Percentiles rank a stretch among this genome's conserved stretches.
Conservation (phyloP, 495 filamentous ascomycete genomes). For the Tuber aestivum region DNA sequence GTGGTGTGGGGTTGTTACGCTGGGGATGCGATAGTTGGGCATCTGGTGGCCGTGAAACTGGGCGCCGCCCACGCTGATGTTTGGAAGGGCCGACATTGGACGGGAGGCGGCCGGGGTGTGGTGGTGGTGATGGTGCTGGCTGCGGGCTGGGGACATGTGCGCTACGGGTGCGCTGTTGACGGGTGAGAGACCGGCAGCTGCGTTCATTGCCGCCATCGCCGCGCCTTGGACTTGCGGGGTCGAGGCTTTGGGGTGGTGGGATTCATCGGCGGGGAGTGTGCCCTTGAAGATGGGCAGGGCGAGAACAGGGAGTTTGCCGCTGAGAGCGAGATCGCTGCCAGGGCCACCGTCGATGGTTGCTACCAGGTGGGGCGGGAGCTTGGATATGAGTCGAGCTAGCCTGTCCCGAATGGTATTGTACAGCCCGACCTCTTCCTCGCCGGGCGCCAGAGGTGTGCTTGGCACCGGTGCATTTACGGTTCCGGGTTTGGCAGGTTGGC, state of each 20-base stretch:
- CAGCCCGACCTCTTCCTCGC: slow-evolving; percentile 51
- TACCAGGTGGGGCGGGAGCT: slow-evolving; percentile 61
- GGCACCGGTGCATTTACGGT: neutral
- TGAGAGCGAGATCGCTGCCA: slow-evolving; percentile 59
- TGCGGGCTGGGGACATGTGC: slow-evolving; percentile 22
- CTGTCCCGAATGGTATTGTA: slow-evolving; percentile 59
- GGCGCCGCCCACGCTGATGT: neutral
- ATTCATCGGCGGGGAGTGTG: slow-evolving; percentile 41
- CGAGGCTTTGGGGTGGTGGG: slow-evolving; percentile 12
- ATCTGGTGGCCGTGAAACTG: slow-evolving; percentile 30
- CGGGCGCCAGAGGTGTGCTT: slow-evolving; percentile 21
- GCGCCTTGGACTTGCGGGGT: slow-evolving; percentile 19
- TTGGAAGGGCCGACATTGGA: slow-evolving; percentile 6
- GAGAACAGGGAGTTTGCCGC: slow-evolving; percentile 52
- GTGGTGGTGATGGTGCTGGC: slow-evolving; percentile 6
- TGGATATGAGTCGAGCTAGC: slow-evolving; percentile 55
- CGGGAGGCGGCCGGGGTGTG: slow-evolving; percentile 21
- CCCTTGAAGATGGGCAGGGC: slow-evolving; percentile 53
- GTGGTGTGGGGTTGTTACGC: slow-evolving; percentile 31
- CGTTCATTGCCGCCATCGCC: slow-evolving; percentile 36
- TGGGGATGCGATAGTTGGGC: slow-evolving; percentile 11
- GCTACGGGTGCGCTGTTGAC: slow-evolving; percentile 30
- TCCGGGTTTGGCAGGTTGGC: slow-evolving; percentile 10
- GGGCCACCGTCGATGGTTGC: slow-evolving; percentile 63
- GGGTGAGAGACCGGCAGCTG: slow-evolving; percentile 35